These are phyloP conservation scores for Haplosporangium gracile DNA, from an alignment of 192 early-diverging fungal species.

Conservation along the genomic window DNA sequence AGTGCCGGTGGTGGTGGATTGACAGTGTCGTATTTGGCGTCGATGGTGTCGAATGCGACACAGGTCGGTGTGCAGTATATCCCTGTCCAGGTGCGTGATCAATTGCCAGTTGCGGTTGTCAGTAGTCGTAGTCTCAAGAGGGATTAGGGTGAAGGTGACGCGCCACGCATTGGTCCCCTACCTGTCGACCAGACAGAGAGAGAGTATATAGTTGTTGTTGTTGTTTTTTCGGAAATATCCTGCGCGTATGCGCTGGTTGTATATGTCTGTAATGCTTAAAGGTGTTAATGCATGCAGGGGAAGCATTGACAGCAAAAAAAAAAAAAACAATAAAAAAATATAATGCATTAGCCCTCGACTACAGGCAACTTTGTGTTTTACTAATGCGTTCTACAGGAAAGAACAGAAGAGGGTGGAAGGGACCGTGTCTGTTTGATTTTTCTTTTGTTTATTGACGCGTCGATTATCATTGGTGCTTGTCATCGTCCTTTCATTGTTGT, in stretches of 20 bases:
- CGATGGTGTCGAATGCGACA: slow-evolving; percentile 16
- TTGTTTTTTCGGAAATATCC: not conserved
- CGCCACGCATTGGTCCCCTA: not conserved
- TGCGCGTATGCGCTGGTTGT: not conserved
- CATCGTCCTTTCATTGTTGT: not conserved
- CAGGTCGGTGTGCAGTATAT: slow-evolving; percentile 20
- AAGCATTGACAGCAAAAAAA: not conserved
- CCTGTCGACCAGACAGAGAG: no score
- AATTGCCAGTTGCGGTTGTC: slow-evolving; percentile 10
- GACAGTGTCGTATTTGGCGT: slow-evolving; percentile 9
- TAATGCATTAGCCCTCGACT: not conserved
- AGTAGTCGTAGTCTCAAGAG: slow-evolving; percentile 17
- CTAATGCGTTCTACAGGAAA: not conserved
- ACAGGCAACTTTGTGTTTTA: not conserved
- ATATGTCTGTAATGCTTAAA: no score
- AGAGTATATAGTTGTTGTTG: not conserved
- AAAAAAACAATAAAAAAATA: not conserved
- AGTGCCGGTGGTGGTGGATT: not conserved
- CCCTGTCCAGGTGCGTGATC: slow-evolving; percentile 15
- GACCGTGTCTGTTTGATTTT: not conserved
- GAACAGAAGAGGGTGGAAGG: not conserved
- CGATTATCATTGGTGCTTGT: not conserved
- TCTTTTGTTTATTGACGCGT: not conserved
- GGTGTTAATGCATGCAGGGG: not conserved
- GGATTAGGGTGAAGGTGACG: not conserved